Conservation (phyloP, 257 asterid genomes). For the Echites panduratus region DNA sequence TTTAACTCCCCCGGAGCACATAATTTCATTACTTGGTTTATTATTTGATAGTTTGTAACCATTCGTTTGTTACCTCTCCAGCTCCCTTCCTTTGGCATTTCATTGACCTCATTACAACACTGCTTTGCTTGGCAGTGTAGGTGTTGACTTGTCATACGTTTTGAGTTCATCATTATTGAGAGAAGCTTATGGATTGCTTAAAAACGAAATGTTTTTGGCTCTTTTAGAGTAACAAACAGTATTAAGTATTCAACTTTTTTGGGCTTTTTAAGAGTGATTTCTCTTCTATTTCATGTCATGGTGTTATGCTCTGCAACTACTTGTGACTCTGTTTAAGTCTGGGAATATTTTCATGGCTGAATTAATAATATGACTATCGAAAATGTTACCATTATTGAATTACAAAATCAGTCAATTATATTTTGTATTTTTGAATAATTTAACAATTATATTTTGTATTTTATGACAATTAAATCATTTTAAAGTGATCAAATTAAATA, state of each 20-base stretch:
- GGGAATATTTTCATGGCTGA: too few relatives aligned
- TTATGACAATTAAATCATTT: too few relatives aligned
- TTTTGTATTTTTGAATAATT: too few relatives aligned
- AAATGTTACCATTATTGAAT: too few relatives aligned
- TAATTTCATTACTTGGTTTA: not conserved
- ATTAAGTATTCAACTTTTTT: not conserved
- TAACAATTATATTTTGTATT: too few relatives aligned
- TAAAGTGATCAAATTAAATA: too few relatives aligned
- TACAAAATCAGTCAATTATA: too few relatives aligned
- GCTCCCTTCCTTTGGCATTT: not conserved
- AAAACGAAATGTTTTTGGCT: not conserved
- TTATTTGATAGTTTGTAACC: slow-evolving; percentile 4
- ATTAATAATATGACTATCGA: too few relatives aligned
- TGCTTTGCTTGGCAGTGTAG: not conserved
- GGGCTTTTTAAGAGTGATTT: not conserved
- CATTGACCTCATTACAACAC: not conserved
- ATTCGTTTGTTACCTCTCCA: slow-evolving; percentile 31
- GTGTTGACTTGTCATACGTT: not conserved
- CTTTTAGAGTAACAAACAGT: not conserved
- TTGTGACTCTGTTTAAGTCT: not conserved
- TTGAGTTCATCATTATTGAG: not conserved
- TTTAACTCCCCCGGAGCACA: not conserved
- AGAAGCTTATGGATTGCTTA: not conserved
- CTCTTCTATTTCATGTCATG: not conserved
- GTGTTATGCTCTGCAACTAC: not conserved